Percentiles rank a stretch among this genome's conserved stretches.
These are phyloP conservation scores for Claviceps sp. DNA, from an alignment of 2,329 filamentous ascomycete species.

Conservation along the genomic window DNA sequence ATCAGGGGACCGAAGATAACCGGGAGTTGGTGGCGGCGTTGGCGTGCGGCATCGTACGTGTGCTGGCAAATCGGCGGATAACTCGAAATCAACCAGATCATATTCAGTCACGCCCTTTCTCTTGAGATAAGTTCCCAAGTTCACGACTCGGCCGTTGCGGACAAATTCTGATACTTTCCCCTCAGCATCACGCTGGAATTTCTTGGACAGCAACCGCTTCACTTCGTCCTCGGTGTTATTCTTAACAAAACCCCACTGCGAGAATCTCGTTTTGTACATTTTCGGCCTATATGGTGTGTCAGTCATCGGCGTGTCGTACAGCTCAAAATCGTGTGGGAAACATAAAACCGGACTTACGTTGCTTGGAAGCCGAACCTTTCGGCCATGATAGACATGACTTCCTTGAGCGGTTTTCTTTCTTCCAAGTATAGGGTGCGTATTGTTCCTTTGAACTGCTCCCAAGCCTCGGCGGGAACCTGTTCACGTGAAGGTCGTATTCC, in stretches of 20 bases:
- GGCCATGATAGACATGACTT: slow-evolving; percentile 36
- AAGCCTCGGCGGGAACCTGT: slow-evolving; percentile 31
- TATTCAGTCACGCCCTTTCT: slow-evolving; percentile 40
- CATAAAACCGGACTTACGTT: slow-evolving; percentile 24
- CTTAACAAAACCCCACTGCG: slow-evolving; percentile 41
- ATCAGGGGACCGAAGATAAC: slow-evolving; percentile 28
- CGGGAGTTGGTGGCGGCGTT: slow-evolving; percentile 28
- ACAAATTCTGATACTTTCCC: slow-evolving; percentile 40
- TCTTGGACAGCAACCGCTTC: slow-evolving; percentile 35
- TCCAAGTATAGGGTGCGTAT: slow-evolving; percentile 34
- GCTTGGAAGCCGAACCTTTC: slow-evolving; percentile 34
- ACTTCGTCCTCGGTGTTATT: slow-evolving; percentile 42
- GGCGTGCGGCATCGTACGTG: slow-evolving; percentile 32
- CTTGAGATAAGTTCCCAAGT: slow-evolving; percentile 38
- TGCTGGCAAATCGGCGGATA: slow-evolving; percentile 27
- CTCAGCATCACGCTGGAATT: slow-evolving; percentile 38
- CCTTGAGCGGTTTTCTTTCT: slow-evolving; percentile 36
- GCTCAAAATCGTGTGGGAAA: too few relatives aligned
- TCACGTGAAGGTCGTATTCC: slow-evolving; percentile 26
- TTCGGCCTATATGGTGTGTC: slow-evolving; percentile 26
- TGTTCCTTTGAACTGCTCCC: slow-evolving; percentile 33
- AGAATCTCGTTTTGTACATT: slow-evolving; percentile 44
- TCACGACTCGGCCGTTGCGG: slow-evolving; percentile 37
- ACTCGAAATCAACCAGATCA: slow-evolving; percentile 33
- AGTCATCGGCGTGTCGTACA: slow-evolving; percentile 11